phyloP scores from a whole-genome alignment of 768 basidiomycete species.

The Boletus reticulatus region DNA sequence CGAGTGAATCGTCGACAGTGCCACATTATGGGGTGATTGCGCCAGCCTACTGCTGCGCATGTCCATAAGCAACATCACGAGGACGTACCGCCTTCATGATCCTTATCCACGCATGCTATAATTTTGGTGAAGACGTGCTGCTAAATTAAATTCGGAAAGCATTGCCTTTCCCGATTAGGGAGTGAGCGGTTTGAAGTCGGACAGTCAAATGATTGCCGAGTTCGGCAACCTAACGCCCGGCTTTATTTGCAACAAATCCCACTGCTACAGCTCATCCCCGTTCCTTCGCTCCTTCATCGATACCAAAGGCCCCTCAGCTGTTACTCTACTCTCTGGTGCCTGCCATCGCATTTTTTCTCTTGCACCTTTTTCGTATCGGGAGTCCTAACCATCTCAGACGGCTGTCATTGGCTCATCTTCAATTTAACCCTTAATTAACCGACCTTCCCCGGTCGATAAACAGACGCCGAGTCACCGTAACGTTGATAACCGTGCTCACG shows the following conservation, averaged over 20 bases:
- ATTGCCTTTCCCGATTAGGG: constrained; percentile 25
- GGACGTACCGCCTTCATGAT: constrained; percentile 19
- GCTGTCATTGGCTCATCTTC: constrained; percentile 17
- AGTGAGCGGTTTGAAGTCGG: constrained; percentile 36
- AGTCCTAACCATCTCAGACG: constrained; percentile 3
- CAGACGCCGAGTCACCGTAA: constrained; percentile 40
- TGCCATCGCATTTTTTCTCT: constrained; percentile 2
- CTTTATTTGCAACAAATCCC: constrained; percentile 41
- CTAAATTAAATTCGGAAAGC: constrained; percentile 22
- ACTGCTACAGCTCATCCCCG: constrained; percentile 32
- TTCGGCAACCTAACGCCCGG: constrained; percentile 38
- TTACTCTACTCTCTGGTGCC: constrained; percentile 9
- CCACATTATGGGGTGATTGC: constrained; percentile 19
- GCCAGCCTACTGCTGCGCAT: constrained; percentile 19
- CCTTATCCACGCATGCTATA: constrained; percentile 15
- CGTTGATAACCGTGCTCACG: constrained; percentile 36
- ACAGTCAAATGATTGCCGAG: constrained; percentile 36
- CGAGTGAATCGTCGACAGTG: background rate
- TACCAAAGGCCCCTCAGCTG: constrained; percentile 18
- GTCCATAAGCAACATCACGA: constrained; percentile 16
- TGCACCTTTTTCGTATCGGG: background rate
- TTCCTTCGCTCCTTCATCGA: constrained; percentile 31
- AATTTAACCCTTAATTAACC: constrained; percentile 39
- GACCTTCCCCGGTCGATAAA: constrained; percentile 41
- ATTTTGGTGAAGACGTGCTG: constrained; percentile 15